These are phyloP conservation scores for Oryza meyeriana DNA, from an alignment of 176 grass and related monocot species.

Conservation along the genomic window DNA sequence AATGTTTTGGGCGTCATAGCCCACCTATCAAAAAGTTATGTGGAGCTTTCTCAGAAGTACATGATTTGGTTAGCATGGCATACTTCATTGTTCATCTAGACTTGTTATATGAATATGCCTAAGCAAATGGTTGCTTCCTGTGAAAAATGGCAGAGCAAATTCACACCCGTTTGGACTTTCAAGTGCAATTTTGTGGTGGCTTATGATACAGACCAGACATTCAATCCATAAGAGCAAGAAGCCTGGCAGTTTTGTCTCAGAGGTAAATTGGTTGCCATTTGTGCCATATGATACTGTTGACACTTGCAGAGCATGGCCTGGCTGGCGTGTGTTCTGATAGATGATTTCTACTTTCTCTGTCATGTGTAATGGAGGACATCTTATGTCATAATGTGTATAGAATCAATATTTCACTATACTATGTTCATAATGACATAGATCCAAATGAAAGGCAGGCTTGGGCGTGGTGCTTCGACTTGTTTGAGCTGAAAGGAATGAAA, in stretches of 20 bases:
- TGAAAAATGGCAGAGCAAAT: neutral
- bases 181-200: neutral
- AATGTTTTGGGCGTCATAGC: neutral
- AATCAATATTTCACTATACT: neutral
- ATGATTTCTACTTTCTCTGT: neutral
- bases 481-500: neutral
- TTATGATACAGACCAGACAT: neutral
- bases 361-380: neutral
- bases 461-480: neutral
- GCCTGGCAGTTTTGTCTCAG: neutral
- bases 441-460: neutral
- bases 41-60: slow-evolving; percentile 3
- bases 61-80: slow-evolving; percentile 8
- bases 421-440: neutral
- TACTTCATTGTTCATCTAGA: neutral
- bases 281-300: neutral
- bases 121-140: neutral
- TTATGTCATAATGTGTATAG: neutral
- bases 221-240: neutral
- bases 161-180: neutral
- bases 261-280: neutral
- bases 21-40: neutral
- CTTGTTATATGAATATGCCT: neutral
- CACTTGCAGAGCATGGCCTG: neutral
- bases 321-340: neutral